phyloP scores from a whole-genome alignment of 441 rosid species.

The Capsella rubella region DNA sequence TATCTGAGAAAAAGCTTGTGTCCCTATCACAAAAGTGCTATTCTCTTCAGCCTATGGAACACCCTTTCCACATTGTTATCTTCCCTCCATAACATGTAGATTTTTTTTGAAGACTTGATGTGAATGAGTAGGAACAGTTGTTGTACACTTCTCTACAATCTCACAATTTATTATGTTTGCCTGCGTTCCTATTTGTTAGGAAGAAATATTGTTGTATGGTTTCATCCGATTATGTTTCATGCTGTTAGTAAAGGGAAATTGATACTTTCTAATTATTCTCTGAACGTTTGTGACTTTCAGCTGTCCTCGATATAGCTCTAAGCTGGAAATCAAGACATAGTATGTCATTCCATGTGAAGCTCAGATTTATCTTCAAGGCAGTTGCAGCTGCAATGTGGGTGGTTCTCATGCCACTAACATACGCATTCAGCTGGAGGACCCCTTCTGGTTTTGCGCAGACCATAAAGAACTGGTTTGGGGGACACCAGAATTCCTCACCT shows the following conservation, averaged over 20 bases:
- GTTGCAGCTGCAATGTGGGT: conserved; percentile 81
- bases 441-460: conserved; percentile 69
- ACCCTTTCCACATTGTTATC: not conserved
- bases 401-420: conserved; percentile 69
- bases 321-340: conserved; percentile 76
- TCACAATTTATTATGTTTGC: not conserved
- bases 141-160: not conserved
- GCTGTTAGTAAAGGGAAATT: conserved; percentile 4
- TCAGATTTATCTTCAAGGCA: conserved; percentile 72
- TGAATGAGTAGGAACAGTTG: conserved; percentile 3
- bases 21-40: not conserved
- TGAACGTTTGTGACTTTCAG: conserved; percentile 46
- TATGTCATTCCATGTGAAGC: conserved; percentile 65
- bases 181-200: not conserved
- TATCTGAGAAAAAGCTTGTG: not conserved
- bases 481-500: conserved; percentile 60
- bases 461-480: conserved; percentile 80
- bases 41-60: not conserved
- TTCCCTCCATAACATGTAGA: not conserved
- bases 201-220: not conserved
- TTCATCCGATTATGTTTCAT: not conserved
- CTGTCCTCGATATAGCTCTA: conserved; percentile 73
- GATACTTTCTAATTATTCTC: conserved; percentile 17
- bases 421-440: conserved; percentile 69
- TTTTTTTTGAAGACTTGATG: not conserved